Percentiles rank a stretch among this genome's conserved stretches.
These are phyloP conservation scores for Gossypium trilobum DNA, from an alignment of 441 rosid genomes.

Conservation along the genomic window DNA sequence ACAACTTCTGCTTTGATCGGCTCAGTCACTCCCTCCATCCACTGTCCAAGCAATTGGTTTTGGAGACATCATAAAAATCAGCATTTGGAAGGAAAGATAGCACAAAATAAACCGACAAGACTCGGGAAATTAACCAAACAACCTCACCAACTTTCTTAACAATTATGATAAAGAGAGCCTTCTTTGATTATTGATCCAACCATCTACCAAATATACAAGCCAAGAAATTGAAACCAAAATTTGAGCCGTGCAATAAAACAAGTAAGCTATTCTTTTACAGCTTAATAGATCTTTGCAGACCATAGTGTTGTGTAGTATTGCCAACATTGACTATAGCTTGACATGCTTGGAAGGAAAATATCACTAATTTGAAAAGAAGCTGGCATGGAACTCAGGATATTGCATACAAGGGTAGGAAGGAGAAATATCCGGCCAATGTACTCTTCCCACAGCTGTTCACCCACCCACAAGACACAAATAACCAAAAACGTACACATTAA, in stretches of 20 bases:
- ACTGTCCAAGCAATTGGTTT: conserved; percentile 39
- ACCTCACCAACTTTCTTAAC: conserved; percentile 3
- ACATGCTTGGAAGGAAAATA: neutral
- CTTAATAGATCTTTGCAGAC: neutral
- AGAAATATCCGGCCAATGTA: neutral
- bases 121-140: neutral
- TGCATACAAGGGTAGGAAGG: neutral
- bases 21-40: conserved; percentile 56
- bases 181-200: neutral
- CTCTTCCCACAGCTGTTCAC: neutral
- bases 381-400: neutral
- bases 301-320: neutral
- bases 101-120: neutral
- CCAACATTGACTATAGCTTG: neutral
- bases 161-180: neutral
- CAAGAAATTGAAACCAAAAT: neutral
- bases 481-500: neutral
- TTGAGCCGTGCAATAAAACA: neutral
- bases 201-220: neutral
- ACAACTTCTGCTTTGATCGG: conserved; percentile 45
- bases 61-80: conserved; percentile 19
- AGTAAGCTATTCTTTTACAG: neutral
- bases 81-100: neutral
- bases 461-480: neutral
- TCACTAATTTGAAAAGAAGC: neutral